These are phyloP conservation scores for Blastobotrys parvus DNA, from an alignment of 805 yeast species.

Conservation along the genomic window DNA sequence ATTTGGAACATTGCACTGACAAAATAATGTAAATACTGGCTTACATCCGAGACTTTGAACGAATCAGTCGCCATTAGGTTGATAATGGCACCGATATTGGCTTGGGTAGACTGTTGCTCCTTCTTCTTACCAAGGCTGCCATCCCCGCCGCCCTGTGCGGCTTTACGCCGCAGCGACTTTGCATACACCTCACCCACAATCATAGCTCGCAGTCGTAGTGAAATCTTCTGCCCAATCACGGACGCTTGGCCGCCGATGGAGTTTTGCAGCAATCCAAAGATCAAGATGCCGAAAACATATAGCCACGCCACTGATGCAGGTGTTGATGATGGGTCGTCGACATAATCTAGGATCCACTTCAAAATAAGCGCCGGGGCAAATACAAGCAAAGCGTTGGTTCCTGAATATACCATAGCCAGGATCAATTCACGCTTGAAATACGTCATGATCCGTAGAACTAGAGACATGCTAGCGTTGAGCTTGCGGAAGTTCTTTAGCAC, in stretches of 20 bases:
- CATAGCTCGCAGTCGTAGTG: conserved; percentile 82
- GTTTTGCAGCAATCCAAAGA: conserved; percentile 41
- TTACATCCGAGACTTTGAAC: conserved; percentile 87
- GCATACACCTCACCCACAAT: conserved; percentile 88
- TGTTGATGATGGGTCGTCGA: conserved; percentile 56
- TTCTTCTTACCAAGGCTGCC: conserved; percentile 16
- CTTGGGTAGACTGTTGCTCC: conserved; percentile 17
- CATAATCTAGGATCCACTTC: conserved; percentile 72
- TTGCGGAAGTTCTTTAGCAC: conserved; percentile 57
- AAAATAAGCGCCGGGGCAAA: conserved; percentile 76
- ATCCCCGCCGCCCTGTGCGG: conserved; percentile 28
- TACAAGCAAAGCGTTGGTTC: conserved; percentile 51
- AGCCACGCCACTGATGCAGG: conserved; percentile 80
- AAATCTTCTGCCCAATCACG: conserved; percentile 84
- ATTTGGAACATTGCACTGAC: conserved; percentile 68
- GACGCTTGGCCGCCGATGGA: conserved; percentile 67
- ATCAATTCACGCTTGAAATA: neutral
- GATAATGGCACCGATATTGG: conserved; percentile 84
- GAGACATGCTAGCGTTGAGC: conserved; percentile 56
- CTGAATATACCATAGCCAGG: conserved; percentile 50
- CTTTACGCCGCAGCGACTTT: conserved; percentile 80
- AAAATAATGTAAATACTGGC: conserved; percentile 83
- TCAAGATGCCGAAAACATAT: conserved; percentile 65
- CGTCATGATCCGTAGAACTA: conserved; percentile 22
- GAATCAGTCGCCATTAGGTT: conserved; percentile 94